Conservation (phyloP, 1,139 yeast genomes). For the Taiozyma sp. region DNA sequence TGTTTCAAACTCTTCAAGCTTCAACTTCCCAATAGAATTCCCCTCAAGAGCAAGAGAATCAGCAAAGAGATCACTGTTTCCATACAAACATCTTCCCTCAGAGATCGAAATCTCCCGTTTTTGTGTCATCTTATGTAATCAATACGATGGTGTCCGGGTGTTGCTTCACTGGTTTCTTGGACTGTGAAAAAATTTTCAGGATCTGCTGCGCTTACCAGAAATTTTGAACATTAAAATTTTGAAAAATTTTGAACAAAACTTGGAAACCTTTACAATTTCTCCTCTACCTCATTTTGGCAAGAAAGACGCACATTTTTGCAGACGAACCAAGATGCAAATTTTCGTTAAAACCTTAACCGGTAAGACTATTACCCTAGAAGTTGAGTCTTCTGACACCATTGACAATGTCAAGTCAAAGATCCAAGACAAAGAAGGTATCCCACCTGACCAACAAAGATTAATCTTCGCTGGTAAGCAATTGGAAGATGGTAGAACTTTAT, state of each 20-base stretch:
- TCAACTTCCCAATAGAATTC: no score
- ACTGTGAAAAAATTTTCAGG: background rate
- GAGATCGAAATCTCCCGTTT: background rate
- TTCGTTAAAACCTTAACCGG: constrained; percentile 99
- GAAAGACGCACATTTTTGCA: constrained; percentile 32
- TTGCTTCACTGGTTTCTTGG: background rate
- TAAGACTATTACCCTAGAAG: constrained; percentile 99
- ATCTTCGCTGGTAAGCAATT: constrained; percentile 99
- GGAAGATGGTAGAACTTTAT: constrained; percentile 98
- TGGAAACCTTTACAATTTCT: background rate
- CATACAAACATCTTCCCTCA: background rate
- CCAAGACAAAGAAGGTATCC: constrained; percentile 99
- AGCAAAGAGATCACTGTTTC: no score
- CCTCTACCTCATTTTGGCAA: constrained; percentile 19
- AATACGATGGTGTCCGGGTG: constrained; percentile 1
- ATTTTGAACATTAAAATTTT: background rate
- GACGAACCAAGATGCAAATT: constrained; percentile 80
- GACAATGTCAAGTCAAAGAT: constrained; percentile 99
- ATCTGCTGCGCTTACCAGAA: background rate
- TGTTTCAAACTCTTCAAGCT: no score
- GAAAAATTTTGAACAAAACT: constrained; percentile 4
- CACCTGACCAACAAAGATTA: constrained; percentile 99
- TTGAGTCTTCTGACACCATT: constrained; percentile 98
- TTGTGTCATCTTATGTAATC: background rate
- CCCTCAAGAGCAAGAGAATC: no score